Evolutionary conservation across 495 filamentous ascomycete genomes (phyloP).

Genomic region (Acidiella bohemica): DNA sequence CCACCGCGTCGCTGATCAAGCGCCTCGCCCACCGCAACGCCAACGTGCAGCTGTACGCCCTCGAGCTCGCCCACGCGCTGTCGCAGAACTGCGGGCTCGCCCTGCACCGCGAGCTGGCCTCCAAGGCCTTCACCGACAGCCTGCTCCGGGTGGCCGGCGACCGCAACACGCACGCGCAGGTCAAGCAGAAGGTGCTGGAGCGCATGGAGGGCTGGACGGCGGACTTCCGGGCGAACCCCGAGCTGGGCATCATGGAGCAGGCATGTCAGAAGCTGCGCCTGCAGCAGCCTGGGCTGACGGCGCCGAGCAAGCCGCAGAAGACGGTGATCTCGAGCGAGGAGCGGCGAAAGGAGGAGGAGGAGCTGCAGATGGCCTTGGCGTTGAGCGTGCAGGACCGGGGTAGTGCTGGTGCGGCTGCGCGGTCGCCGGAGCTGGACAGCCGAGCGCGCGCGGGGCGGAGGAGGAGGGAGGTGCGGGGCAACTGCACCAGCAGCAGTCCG

Average conservation of each 20-base stretch:
- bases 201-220: constrained; percentile 91
- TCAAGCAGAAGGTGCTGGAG: constrained; percentile 94
- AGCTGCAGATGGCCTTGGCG: constrained; percentile 88
- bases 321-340: constrained; percentile 78
- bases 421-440: too few relatives aligned
- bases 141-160: constrained; percentile 81
- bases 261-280: constrained; percentile 79
- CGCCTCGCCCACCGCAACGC: constrained; percentile 92
- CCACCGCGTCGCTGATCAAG: constrained; percentile 87
- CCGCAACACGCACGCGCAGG: constrained; percentile 85
- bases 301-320: constrained; percentile 86
- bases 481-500: constrained; percentile 2
- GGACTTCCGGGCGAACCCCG: constrained; percentile 82
- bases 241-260: constrained; percentile 95
- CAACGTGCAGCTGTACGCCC: constrained; percentile 96
- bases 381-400: constrained; percentile 75
- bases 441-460: too few relatives aligned
- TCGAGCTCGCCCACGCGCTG: constrained; percentile 91
- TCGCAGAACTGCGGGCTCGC: constrained; percentile 86
- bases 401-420: background rate
- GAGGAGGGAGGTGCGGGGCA: too few relatives aligned
- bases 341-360: constrained; percentile 91
- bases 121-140: constrained; percentile 90
- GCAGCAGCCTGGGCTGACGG: constrained; percentile 78
- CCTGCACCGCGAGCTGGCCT: constrained; percentile 88